Base-by-base conservation (phyloP, 192 early-diverging fungal genomes). In the Entomortierella chlamydospora region DNA sequence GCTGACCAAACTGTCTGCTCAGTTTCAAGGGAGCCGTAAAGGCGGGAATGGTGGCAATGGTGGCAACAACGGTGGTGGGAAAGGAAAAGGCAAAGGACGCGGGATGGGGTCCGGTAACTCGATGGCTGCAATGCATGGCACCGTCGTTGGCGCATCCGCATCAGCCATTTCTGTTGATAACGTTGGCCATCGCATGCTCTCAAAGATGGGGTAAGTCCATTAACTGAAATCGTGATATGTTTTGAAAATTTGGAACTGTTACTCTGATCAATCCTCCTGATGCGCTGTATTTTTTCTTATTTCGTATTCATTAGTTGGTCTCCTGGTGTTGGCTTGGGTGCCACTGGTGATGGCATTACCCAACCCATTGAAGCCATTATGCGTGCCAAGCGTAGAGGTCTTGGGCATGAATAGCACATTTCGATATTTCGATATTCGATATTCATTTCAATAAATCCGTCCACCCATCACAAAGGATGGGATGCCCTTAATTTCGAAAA, bases 141-240 rank as follows among this genome's bases (percentile, higher is more conserved):
- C 85, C 13, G 81, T 92, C 6, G 90, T 93, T 23, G 92, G 87
- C 12, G 72, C 79, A 5, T 71, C 81, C 23, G 86, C 85, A 0
- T 74, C 76, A 17, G 85, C 87, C 29, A 87, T 93, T 56, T 83
- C 67, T 49, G 74, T 84, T 13, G 69, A 80, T 9, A 93, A 93
- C 59, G 51, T 90, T 33, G 92, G 92, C 4, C 90, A 91, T 62
- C 83, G 83, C 31, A 92, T 93, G 92, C 67, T 93, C 13, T 72
- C 82, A 34, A 81, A 83, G 43, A 89, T 93, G 89, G 92, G 92
- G 73, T 93, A 82, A 67, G 74, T 72, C 28, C 15, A n/a, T 43
- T 25, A 53, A 31, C 50, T 15, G 30, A n/a, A n/a, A n/a, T n/a
- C n/a, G n/a, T n/a, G n/a, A n/a, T n/a, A n/a, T n/a, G n/a, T n/a